phyloP scores from a whole-genome alignment of 129 eudicot species.

The Chrysanthemum lavandulifolium region DNA sequence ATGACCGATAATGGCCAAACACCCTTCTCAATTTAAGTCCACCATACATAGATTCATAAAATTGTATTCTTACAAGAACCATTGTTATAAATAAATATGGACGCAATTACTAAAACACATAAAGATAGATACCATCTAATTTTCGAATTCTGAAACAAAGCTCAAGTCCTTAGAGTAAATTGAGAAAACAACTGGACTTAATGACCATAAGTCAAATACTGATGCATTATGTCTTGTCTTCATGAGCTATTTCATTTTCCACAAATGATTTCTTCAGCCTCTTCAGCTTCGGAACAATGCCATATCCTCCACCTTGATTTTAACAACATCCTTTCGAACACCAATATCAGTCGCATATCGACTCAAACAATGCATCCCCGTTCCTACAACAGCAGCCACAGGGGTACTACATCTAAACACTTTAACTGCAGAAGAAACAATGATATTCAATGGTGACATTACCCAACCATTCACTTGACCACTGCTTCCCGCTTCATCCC shows the following conservation, averaged over 20 bases:
- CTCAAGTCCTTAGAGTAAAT: no score
- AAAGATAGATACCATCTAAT: no score
- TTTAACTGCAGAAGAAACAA: background rate
- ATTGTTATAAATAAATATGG: no score
- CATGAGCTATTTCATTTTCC: background rate
- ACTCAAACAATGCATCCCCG: background rate
- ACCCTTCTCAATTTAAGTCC: no score
- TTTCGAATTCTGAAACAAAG: no score
- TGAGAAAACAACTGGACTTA: no score
- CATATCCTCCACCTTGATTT: background rate
- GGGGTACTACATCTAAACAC: background rate
- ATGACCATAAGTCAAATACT: no score
- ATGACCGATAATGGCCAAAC: no score
- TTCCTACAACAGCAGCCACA: background rate
- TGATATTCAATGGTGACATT: background rate
- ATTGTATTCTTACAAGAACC: no score
- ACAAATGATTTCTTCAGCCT: background rate
- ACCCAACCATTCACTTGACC: slow-evolving; percentile 3
- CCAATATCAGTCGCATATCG: background rate
- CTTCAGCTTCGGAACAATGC: background rate
- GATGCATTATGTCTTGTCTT: no score
- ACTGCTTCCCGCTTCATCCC: slow-evolving; percentile 26
- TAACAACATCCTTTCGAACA: background rate
- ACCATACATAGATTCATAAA: no score
- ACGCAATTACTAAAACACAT: no score